These are phyloP conservation scores for Sporobolomyces phaffii DNA, from an alignment of 768 basidiomycete genomes.

Conservation along the genomic window DNA sequence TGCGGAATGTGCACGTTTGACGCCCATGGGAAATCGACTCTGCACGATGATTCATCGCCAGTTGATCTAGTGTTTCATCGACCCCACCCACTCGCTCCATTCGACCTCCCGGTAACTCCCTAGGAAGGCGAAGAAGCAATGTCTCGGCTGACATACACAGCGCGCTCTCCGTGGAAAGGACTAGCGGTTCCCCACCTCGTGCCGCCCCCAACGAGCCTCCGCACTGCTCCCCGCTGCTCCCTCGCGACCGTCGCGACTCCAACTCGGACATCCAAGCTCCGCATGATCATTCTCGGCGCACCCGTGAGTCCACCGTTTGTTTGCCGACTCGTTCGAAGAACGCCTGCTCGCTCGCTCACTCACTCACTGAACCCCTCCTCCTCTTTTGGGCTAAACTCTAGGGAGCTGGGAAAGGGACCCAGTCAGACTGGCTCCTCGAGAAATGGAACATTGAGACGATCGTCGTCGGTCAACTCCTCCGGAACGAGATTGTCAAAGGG, in stretches of 20 bases:
- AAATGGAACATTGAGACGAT: conserved; percentile 73
- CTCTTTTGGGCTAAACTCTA: conserved; percentile 1
- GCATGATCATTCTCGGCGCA: conserved; percentile 39
- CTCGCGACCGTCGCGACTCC: conserved; percentile 9
- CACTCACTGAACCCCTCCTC: too few relatives aligned
- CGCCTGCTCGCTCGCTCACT: too few relatives aligned
- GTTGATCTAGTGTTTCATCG: too few relatives aligned
- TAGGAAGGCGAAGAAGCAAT: too few relatives aligned
- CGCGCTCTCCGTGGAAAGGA: too few relatives aligned
- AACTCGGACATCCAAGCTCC: background rate
- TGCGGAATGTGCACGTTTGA: too few relatives aligned
- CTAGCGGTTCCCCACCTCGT: background rate
- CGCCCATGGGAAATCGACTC: too few relatives aligned
- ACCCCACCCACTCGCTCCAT: too few relatives aligned
- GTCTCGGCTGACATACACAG: too few relatives aligned
- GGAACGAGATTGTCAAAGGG: conserved; percentile 73
- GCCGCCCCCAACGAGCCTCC: background rate
- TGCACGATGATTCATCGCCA: too few relatives aligned
- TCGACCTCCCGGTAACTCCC: too few relatives aligned
- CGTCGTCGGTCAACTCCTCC: conserved; percentile 76
- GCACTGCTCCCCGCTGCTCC: background rate
- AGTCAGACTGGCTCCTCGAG: conserved; percentile 65
- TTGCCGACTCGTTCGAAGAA: too few relatives aligned
- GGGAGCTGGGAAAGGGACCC: conserved; percentile 61
- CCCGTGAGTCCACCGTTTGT: conserved; percentile 17